A percentile compares a stretch with the other conserved stretches of the same genome.
Evolutionary conservation across 225 moss, liverwort and hornwort genomes (phyloP).

Genomic region (Pseudoscleropodium purum): DNA sequence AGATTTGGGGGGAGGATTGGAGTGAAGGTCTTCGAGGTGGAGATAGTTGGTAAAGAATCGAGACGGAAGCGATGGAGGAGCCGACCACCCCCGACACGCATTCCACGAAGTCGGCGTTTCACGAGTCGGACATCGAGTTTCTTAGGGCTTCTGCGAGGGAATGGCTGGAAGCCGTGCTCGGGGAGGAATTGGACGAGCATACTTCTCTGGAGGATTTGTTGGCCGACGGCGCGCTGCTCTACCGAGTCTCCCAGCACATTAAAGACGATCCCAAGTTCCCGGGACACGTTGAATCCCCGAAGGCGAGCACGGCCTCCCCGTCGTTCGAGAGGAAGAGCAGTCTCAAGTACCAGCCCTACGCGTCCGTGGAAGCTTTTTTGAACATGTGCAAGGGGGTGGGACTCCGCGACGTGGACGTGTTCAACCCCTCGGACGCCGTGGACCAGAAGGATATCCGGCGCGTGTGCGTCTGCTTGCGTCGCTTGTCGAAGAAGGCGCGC

Average conservation of each 20-base stretch:
- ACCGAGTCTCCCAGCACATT: slow-evolving; percentile 15
- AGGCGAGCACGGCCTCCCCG: slow-evolving; percentile 11
- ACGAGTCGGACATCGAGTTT: slow-evolving; percentile 42
- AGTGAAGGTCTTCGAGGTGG: background rate
- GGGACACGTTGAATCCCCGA: slow-evolving; percentile 13
- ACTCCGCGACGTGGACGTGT: slow-evolving; percentile 65
- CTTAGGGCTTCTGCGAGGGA: slow-evolving; percentile 33
- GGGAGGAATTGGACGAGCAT: slow-evolving; percentile 10
- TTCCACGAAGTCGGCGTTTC: slow-evolving; percentile 27
- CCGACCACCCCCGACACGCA: slow-evolving; percentile 32
- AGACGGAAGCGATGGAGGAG: slow-evolving; percentile 12
- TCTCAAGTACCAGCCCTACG: slow-evolving; percentile 74
- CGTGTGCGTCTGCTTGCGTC: slow-evolving; percentile 68
- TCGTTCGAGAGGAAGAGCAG: slow-evolving; percentile 33
- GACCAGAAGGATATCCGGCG: slow-evolving; percentile 82
- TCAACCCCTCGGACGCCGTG: slow-evolving; percentile 73
- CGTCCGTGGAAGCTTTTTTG: slow-evolving; percentile 66
- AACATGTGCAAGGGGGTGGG: slow-evolving; percentile 83
- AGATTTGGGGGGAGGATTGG: background rate
- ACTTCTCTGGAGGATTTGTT: slow-evolving; percentile 28
- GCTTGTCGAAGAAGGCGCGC: slow-evolving; percentile 70
- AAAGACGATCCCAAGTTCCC: slow-evolving; percentile 18
- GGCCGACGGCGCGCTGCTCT: slow-evolving; percentile 30
- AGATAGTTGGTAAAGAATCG: background rate
- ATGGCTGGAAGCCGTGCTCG: slow-evolving; percentile 46